Base-by-base conservation (phyloP, 2,329 filamentous ascomycete species). In the Penicillium sp. region DNA sequence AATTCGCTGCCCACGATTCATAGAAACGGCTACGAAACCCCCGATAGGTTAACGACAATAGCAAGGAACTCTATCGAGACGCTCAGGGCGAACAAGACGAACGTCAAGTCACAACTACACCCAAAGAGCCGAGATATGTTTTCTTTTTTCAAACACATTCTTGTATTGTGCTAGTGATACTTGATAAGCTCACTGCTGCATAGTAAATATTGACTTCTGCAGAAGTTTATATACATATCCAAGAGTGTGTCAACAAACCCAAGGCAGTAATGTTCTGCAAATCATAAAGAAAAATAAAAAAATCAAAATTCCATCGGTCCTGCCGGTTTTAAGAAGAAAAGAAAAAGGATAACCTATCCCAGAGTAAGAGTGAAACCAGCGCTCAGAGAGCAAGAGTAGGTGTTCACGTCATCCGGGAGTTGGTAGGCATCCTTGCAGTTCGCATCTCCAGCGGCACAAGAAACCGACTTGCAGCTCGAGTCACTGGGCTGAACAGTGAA, bases 351-450 rank as follows among this genome's bases (percentile, higher is more conserved):
- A 37, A 53, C 46, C 53, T 61, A 60, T 43, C 67, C 68, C 50
- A 70, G 48, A 53, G 61, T 60, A n/a, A 70, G 55, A 33, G 57
- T 57, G 44, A 69, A 61, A 50, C 57, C 51, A 21, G 62, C 47
- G 19, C 40, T 26, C 40, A 55, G 53, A 24, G 61, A 54, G 55
- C 68, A 71, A 19, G 63, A 61, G 42, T 63, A 55, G 40, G 67
- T 70, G 45, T 63, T 52, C 54, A 66, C 58, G 49, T 71, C 68
- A 45, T 64, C 53, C 10, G 66, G 63, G 38, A 64, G 42, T 58
- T 69, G 65, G 53, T 70, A 70, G 21, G 64, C 61, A 19, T 59
- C 58, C n/a, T 60, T 48, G 52, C 68, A 71, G 34, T 60, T 48
- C 17, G 46, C 19, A 40, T 66, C 63, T 15, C 69, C 68, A 28